Percentiles rank a stretch among this genome's conserved stretches.
Evolutionary conservation across 768 basidiomycete genomes (phyloP).

Genomic region (Boletus subparvulus): DNA sequence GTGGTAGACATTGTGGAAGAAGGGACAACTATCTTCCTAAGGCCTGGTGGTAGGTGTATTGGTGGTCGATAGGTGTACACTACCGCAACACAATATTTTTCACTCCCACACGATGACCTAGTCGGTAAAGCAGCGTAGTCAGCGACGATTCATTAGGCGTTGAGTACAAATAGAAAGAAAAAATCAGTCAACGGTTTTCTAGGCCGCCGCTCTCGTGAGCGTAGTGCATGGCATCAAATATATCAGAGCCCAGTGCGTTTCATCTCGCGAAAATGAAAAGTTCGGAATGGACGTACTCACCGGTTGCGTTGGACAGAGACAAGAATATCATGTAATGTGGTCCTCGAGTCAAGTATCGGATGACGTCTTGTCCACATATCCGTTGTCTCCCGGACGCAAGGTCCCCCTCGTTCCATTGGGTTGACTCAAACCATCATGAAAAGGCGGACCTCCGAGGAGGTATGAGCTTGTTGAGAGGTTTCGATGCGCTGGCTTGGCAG

Average conservation of each 20-base stretch:
- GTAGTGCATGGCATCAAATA: conserved; percentile 53
- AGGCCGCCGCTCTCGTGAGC: conserved; percentile 54
- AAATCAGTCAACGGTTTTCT: conserved; percentile 64
- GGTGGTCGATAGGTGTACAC: neutral
- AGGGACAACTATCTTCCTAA: too few relatives aligned
- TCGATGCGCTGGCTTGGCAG: conserved; percentile 35
- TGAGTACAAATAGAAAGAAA: neutral
- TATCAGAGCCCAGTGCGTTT: conserved; percentile 67
- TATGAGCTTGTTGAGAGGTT: conserved; percentile 32
- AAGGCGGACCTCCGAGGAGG: conserved; percentile 12
- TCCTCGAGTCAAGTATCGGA: conserved; percentile 21
- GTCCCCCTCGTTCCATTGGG: neutral
- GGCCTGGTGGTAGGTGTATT: neutral
- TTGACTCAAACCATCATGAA: conserved; percentile 18
- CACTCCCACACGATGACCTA: conserved; percentile 4
- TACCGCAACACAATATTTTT: neutral
- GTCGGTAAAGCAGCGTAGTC: neutral
- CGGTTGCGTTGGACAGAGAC: neutral
- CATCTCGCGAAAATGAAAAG: conserved; percentile 34
- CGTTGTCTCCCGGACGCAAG: conserved; percentile 6
- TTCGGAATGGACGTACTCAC: neutral
- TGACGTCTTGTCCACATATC: conserved; percentile 8
- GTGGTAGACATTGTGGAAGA: neutral
- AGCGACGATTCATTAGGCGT: neutral
- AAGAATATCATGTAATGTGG: neutral